Conservation (phyloP, 1,284 basidiomycete species). For the Marasmius sp. region DNA sequence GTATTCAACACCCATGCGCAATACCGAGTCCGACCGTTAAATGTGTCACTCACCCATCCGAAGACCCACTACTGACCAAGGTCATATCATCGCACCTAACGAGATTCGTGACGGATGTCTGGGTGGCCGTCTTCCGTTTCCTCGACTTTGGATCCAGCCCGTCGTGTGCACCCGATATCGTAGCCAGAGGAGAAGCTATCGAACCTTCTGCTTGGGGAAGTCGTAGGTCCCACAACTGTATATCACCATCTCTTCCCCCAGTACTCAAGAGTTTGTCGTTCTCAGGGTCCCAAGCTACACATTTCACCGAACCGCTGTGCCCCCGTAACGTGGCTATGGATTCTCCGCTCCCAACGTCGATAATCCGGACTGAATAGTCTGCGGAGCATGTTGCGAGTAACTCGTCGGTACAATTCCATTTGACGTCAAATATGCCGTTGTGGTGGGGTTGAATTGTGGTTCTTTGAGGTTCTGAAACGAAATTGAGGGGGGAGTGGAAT, state of each 20-base stretch:
- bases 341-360: conserved; percentile 41
- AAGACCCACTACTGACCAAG: conserved; percentile 66
- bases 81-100: conserved; percentile 54
- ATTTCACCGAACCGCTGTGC: conserved; percentile 69
- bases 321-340: conserved; percentile 49
- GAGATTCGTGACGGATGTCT: conserved; percentile 62
- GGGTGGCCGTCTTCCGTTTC: conserved; percentile 41
- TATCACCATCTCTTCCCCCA: conserved; percentile 68
- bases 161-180: conserved; percentile 47
- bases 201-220: conserved; percentile 25
- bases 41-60: conserved; percentile 57
- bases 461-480: conserved; percentile 50
- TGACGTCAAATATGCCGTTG: conserved; percentile 72
- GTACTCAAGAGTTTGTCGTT: conserved; percentile 57
- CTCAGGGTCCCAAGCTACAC: conserved; percentile 64
- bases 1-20: conserved; percentile 6
- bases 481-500: conserved; percentile 1
- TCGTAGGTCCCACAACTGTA: conserved; percentile 74
- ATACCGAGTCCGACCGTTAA: neutral
- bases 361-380: conserved; percentile 60
- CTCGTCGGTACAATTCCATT: conserved; percentile 63
- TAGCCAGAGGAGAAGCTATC: conserved; percentile 35
- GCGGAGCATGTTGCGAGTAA: conserved; percentile 68
- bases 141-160: conserved; percentile 32
- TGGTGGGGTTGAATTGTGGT: conserved; percentile 53